Evolutionary conservation across 495 filamentous ascomycete genomes (phyloP), one percentile per base, ranked within the genome.

Genomic region (Neurospora sp.): DNA sequence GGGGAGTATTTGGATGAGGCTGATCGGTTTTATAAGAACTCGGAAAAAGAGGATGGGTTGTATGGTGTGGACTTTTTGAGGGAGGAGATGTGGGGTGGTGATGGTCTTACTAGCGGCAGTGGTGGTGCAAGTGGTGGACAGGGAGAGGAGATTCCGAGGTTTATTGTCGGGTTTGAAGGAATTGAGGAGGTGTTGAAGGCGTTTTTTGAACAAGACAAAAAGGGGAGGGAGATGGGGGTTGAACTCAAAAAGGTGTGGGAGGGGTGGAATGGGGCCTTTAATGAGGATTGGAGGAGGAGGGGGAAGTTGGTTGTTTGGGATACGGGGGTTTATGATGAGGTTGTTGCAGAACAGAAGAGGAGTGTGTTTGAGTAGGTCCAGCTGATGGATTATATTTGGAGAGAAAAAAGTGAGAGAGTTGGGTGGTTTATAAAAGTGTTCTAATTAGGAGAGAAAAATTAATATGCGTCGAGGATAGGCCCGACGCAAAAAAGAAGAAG

Each of bases 291-390:
- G 86, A 88, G 96, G 77, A 87, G 96, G 75, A 82, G 82, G 38
- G 96, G 96, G n/a, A 91, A 93, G 80, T 87, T 99, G 75, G 85
- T 98, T 9, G 93, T 97, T 59, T 99, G 87, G 87, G 85, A 85
- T 73, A 85, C 83, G 16, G 82, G 83, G n/a, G 80, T 81, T 39
- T 84, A 76, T 75, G 40, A 23, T 74, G 40, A 18, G 69, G 27
- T 2, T 74, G 54, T 70, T 62, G 62, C 9, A 35, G 12, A 11
- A 35, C 38, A 20, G 41, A 40, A 37, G 20, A n/a, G 41, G 6
- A 66, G 27, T 10, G n/a, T 20, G 5, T 66, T 54, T 66, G 12
- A 31, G 14, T 66, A 37, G 14, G 48, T 27, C 46, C 2, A 2
- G 27, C 27, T 31, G 23, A 1, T 0, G 27, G 54, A 1, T 2